Evolutionary conservation across 2,329 filamentous ascomycete genomes (phyloP).

Genomic region (Ophiostoma angusticollis): DNA sequence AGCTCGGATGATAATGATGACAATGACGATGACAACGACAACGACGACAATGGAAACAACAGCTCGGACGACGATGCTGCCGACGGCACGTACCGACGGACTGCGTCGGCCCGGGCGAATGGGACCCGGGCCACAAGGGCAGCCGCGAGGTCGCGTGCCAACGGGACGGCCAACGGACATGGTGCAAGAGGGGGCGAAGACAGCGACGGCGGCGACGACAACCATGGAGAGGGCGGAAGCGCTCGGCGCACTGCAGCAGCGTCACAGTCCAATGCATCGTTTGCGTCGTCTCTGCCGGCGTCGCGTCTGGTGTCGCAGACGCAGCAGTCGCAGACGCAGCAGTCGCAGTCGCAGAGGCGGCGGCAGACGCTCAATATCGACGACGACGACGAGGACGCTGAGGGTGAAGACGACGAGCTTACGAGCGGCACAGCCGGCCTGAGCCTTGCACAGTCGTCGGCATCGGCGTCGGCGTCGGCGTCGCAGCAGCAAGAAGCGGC

Average conservation of each 20-base stretch:
- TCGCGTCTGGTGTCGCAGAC: conserved; percentile 48
- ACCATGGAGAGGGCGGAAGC: conserved; percentile 35
- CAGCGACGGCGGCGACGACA: conserved; percentile 33
- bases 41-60: conserved; percentile 26
- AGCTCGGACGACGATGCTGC: conserved; percentile 20
- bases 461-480: not conserved
- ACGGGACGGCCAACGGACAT: conserved; percentile 14
- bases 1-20: conserved; percentile 43
- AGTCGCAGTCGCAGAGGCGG: conserved; percentile 31
- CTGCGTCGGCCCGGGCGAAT: conserved; percentile 20
- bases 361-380: conserved; percentile 23
- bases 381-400: conserved; percentile 26
- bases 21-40: conserved; percentile 48
- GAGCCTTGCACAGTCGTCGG: conserved; percentile 20
- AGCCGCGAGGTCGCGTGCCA: conserved; percentile 19
- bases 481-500: conserved; percentile 13
- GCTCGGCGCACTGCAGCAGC: conserved; percentile 24
- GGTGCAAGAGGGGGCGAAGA: conserved; percentile 24
- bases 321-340: conserved; percentile 13
- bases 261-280: conserved; percentile 48
- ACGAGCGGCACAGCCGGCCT: conserved; percentile 29
- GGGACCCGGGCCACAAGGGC: conserved; percentile 21
- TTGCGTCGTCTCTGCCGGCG: conserved; percentile 66
- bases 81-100: conserved; percentile 39
- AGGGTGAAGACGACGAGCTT: conserved; percentile 26